Evolutionary conservation across 2,329 filamentous ascomycete genomes (phyloP).

Genomic region (Cladophialophora chaetospira): DNA sequence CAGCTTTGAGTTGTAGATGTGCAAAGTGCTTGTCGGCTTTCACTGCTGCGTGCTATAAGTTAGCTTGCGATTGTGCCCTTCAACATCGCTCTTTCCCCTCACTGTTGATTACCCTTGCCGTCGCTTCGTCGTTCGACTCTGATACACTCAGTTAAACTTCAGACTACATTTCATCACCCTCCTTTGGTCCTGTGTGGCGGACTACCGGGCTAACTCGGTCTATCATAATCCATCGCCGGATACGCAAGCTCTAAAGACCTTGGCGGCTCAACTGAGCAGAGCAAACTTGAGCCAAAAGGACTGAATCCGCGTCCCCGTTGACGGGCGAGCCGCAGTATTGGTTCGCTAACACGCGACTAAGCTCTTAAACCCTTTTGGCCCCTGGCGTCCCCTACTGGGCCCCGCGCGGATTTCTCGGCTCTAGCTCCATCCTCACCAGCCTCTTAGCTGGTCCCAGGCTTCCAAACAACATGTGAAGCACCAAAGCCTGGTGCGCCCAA

Average conservation of each 20-base stretch:
- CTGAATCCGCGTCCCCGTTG: background rate
- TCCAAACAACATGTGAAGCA: conserved; percentile 3
- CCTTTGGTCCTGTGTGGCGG: background rate
- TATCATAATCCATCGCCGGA: background rate
- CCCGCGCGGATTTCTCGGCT: conserved; percentile 2
- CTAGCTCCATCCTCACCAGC: conserved; percentile 4
- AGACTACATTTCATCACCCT: background rate
- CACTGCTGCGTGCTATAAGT: no score
- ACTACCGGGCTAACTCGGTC: background rate
- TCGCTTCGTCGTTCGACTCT: background rate
- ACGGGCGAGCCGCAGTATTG: background rate
- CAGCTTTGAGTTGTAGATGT: no score
- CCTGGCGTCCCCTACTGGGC: background rate
- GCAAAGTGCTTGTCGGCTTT: no score
- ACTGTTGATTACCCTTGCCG: background rate
- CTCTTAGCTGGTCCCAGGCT: background rate
- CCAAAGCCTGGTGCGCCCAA: no score
- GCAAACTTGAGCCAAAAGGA: background rate
- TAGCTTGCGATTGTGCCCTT: no score
- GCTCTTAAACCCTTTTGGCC: conserved; percentile 1
- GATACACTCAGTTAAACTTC: background rate
- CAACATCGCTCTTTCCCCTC: background rate
- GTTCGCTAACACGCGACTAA: conserved; percentile 4
- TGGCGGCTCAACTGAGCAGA: background rate
- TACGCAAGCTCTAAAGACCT: background rate